Conservation (phyloP, 2,329 filamentous ascomycete genomes). For the Nemania sp. region DNA sequence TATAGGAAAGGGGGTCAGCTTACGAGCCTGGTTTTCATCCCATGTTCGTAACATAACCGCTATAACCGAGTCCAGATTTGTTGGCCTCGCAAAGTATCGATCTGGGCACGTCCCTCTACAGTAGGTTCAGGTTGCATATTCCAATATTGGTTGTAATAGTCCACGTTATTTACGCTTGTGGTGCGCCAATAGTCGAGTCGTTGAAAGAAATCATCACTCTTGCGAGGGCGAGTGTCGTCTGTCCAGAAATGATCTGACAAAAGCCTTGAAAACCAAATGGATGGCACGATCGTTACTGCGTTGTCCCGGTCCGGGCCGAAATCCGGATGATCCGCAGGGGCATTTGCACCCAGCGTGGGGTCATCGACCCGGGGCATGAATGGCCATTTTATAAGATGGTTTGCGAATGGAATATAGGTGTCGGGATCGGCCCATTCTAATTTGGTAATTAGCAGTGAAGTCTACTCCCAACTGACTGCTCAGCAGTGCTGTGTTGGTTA, state of each 20-base stretch:
- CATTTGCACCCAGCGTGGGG: background rate
- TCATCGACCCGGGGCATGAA: no score
- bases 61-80: no score
- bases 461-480: no score
- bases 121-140: no score
- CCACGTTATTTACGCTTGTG: background rate
- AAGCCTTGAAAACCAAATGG: background rate
- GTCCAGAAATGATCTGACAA: slow-evolving; percentile 14
- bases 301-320: background rate
- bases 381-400: slow-evolving; percentile 9
- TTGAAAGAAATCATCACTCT: slow-evolving; percentile 17
- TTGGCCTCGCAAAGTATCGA: no score
- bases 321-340: background rate
- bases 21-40: no score
- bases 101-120: no score
- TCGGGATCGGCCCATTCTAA: no score
- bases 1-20: no score
- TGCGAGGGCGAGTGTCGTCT: background rate
- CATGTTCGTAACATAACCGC: no score
- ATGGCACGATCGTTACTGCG: background rate
- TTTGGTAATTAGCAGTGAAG: no score
- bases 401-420: background rate
- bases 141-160: background rate
- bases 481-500: no score
- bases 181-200: background rate